Evolutionary conservation across 306 rosid genomes (phyloP).

Genomic region (Quercus robur): DNA sequence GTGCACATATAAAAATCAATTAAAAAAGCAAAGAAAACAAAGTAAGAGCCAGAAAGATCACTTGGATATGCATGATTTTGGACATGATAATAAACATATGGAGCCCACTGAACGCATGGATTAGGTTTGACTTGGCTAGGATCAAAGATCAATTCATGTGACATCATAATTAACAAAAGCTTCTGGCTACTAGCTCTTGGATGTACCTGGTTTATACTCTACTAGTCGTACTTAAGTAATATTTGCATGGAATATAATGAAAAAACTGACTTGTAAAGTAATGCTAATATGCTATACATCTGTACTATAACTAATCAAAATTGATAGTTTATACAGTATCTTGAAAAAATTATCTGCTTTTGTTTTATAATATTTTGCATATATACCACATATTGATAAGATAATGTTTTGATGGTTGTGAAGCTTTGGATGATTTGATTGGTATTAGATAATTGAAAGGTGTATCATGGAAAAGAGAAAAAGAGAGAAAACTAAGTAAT

Average conservation of each 20-base stretch:
- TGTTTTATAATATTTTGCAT: not conserved
- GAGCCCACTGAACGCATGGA: slow-evolving; percentile 30
- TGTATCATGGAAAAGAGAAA: too few species aligned
- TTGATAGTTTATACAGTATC: slow-evolving; percentile 3
- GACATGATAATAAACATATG: slow-evolving; percentile 14
- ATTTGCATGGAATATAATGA: slow-evolving; percentile 11
- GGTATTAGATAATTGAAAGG: not conserved
- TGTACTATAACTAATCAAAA: slow-evolving; percentile 14
- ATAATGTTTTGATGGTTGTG: not conserved
- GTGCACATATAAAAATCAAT: too few species aligned
- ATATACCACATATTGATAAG: not conserved
- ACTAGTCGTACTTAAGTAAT: not conserved
- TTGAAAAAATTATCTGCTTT: not conserved
- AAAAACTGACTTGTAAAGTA: slow-evolving; percentile 13
- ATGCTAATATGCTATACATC: not conserved
- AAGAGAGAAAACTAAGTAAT: not conserved
- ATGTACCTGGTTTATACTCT: slow-evolving; percentile 23
- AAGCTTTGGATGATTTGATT: not conserved
- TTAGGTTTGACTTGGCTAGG: slow-evolving; percentile 37
- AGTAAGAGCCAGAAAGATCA: slow-evolving; percentile 3
- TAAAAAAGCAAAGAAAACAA: not conserved
- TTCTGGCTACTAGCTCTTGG: slow-evolving; percentile 21
- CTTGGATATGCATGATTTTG: slow-evolving; percentile 1
- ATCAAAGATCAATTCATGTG: slow-evolving; percentile 36
- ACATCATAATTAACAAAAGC: slow-evolving; percentile 49